phyloP scores from a whole-genome alignment of 371 early-diverging fungal species.

The Chytridium lagenaria region DNA sequence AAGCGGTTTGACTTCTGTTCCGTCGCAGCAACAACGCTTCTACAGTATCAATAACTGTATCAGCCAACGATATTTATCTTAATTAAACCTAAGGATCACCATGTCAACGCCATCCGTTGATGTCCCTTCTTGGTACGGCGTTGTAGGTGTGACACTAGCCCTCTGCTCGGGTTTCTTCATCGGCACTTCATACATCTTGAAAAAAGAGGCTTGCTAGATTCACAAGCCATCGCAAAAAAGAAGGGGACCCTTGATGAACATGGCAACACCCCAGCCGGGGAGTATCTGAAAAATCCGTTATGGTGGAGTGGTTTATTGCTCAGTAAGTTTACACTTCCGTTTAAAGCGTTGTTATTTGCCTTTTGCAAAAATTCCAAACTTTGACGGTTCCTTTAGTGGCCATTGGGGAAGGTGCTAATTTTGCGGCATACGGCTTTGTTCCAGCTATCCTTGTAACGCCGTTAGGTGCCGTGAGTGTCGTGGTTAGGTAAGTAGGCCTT shows the following conservation, averaged over 20 bases:
- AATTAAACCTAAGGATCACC: too few species aligned
- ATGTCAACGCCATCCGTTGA: too few species aligned
- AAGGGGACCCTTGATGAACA: neutral
- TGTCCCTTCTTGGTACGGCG: slow-evolving; percentile 39
- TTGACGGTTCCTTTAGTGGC: slow-evolving; percentile 64
- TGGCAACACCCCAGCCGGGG: neutral
- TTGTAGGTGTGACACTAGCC: slow-evolving; percentile 67
- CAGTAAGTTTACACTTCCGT: too few species aligned
- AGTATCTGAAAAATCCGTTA: slow-evolving; percentile 80
- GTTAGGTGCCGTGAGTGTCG: slow-evolving; percentile 86
- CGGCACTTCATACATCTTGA: slow-evolving; percentile 89
- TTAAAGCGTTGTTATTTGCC: too few species aligned
- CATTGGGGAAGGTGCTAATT: slow-evolving; percentile 87
- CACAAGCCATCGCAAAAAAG: slow-evolving; percentile 37
- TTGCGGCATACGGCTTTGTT: slow-evolving; percentile 93
- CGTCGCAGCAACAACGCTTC: too few species aligned
- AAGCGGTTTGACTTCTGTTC: too few species aligned
- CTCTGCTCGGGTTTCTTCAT: slow-evolving; percentile 84
- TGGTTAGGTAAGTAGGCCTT: too few species aligned
- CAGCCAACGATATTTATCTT: too few species aligned
- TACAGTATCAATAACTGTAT: too few species aligned
- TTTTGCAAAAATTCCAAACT: slow-evolving; percentile 4
- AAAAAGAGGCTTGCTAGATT: slow-evolving; percentile 87
- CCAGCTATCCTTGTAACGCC: slow-evolving; percentile 95
- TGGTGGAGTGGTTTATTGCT: slow-evolving; percentile 94